Evolutionary conservation across 495 filamentous ascomycete genomes (phyloP), one percentile per base, ranked within the genome.

Genomic region (Aspergillus steynii): DNA sequence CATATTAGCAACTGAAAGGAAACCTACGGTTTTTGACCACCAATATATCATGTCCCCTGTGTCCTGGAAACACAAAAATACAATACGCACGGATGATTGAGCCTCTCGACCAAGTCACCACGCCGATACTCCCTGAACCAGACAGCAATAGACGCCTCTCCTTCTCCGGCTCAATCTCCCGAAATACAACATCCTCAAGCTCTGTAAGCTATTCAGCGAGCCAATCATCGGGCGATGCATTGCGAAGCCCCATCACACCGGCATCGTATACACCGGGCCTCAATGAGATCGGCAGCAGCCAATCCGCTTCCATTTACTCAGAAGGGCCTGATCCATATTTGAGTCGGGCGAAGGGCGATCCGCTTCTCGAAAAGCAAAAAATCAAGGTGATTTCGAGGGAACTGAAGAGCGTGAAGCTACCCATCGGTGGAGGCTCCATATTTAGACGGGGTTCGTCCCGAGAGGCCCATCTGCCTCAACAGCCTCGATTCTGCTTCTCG

Each of bases 31-130:
- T 67, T 59, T 51, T 71, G 8, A 59, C 48, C 8, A 58, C 69
- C 50, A 53, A 69, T 28, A 61, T 61, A 6, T 53, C 48, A 5
- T 71, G 69, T 45, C 69, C 69, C 10, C 55, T 71, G 1, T 71
- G 69, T 48, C 64, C 69, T 5, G 60, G 56, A 46, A 62, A 59
- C 25, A 55, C 61, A 1, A 61, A 45, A 12, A 67, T 71, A 48
- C 69, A 67, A 15, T 58, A 67, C 46, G 66, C 65, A 20, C 64
- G 69, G 14, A 67, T 69, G 58, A 64, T 71, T 9, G 66, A 71
- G 29, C 60, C 61, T 34, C 59, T 63, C 15, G 62, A 65, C n/a
- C 66, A 69, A 10, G 59, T 66, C 1, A 65, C 65, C 50, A 29
- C 55, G 8, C 62, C 63, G 15, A 25, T 52, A 2, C 29, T 53